phyloP scores from a whole-genome alignment of 2,329 filamentous ascomycete genomes.

The Fusarium protoensiforme region DNA sequence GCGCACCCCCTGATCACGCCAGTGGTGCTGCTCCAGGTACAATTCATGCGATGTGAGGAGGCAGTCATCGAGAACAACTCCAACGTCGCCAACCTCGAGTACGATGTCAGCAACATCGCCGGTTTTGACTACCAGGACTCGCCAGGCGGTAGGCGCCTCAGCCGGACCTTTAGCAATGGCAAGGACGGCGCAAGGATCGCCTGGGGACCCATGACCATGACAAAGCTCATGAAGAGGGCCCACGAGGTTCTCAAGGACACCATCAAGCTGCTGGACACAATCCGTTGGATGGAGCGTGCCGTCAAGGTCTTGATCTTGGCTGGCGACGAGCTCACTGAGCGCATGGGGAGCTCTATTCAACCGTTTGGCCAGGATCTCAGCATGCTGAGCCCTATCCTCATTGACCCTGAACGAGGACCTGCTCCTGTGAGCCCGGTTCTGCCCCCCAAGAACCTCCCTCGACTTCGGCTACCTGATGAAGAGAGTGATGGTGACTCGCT shows the following conservation, averaged over 20 bases:
- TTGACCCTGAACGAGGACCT: conserved; percentile 35
- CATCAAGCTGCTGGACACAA: conserved; percentile 58
- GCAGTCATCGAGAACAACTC: conserved; percentile 56
- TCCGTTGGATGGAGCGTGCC: conserved; percentile 60
- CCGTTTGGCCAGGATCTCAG: conserved; percentile 37
- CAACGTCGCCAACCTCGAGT: conserved; percentile 55
- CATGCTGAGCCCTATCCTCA: conserved; percentile 40
- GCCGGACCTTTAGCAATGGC: conserved; percentile 36
- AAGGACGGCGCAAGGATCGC: conserved; percentile 38
- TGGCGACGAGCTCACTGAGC: conserved; percentile 55
- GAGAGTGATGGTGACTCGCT: conserved; percentile 43
- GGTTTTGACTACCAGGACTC: conserved; percentile 50
- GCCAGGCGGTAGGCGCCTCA: conserved; percentile 37
- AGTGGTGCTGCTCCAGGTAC: conserved; percentile 59
- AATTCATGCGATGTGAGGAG: conserved; percentile 57
- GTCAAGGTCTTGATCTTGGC: conserved; percentile 56
- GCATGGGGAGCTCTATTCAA: conserved; percentile 36
- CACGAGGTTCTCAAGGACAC: conserved; percentile 58
- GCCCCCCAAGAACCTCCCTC: conserved; percentile 31
- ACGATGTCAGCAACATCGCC: conserved; percentile 56
- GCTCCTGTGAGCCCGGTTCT: conserved; percentile 42
- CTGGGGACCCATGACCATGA: conserved; percentile 56
- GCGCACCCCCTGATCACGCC: conserved; percentile 58
- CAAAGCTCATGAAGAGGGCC: conserved; percentile 59
- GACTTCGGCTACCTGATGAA: conserved; percentile 24